Base-by-base conservation (phyloP, 2,329 filamentous ascomycete species). In the Neonectria neomacrospora region DNA sequence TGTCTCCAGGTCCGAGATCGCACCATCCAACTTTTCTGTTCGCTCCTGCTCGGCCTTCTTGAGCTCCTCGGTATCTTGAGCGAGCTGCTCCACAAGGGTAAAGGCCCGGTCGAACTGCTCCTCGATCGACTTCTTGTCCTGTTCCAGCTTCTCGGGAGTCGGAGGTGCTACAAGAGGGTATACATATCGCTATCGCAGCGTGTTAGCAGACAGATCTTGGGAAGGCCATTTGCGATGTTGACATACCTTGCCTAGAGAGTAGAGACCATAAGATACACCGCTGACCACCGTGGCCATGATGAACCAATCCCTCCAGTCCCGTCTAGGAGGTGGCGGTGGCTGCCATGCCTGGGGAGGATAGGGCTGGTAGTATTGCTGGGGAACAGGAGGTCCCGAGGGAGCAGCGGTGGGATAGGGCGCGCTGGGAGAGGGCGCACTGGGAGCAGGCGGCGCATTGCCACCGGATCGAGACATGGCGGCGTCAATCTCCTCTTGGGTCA, bases 261-360 rank as follows among this genome's bases (percentile, higher is more conserved):
- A 99, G 22, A 97, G 80, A 0, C 94, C 95, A 74, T 97, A 98
- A 41, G 93, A 87, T 20, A 97, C 90, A 52, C 94, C 93, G 61
- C 94, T 91, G 66, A 96, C 91, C 12, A 98, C 92, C 0, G 96
- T 99, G 8, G 96, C 96, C 93, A 98, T 97, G 79, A 99, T 98
- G 80, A 99, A 99, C 92, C 94, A 98, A 77, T 99, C 96, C 65
- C 96, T 88, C 96, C 96, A 99, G 80, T 99, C 96, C 74, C 96
- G 86, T 76, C 89, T 90, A 3, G 94, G 94, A 2, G 89, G 80
- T 1, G 85, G 85, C 3, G 86, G 81, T 30, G 82, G 83, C 72
- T 88, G 87, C 87, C 87, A 90, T 69, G 84, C 81, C 62, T 85
- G 80, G 64, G 83, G 84, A 53, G 82, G 79, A 58, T 85, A 85